Percentiles rank a stretch among this genome's conserved stretches.
These are phyloP conservation scores for Panus rudis DNA, from an alignment of 768 basidiomycete species.

Conservation along the genomic window DNA sequence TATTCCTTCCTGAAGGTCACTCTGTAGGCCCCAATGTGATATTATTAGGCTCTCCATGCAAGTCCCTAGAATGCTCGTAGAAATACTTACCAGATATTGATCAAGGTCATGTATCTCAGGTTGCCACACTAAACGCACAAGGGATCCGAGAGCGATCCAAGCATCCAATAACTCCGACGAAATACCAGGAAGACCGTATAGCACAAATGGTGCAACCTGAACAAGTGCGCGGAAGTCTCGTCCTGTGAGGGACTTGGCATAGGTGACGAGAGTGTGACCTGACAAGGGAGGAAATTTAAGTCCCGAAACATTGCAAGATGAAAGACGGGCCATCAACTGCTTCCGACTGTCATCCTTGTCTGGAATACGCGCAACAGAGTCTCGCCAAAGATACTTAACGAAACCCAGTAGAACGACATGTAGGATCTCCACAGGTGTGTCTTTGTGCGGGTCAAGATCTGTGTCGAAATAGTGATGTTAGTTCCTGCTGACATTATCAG, in stretches of 20 bases:
- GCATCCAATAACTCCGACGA: slow-evolving; percentile 17
- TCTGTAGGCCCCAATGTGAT: slow-evolving; percentile 2
- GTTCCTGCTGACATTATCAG: too few relatives aligned
- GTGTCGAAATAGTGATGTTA: neutral
- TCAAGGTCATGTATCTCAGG: slow-evolving; percentile 30
- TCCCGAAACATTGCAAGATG: slow-evolving; percentile 26
- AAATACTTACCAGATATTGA: slow-evolving; percentile 25
- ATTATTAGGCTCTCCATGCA: too few relatives aligned
- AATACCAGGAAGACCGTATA: slow-evolving; percentile 33
- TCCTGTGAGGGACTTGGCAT: slow-evolving; percentile 31
- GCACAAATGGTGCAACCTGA: slow-evolving; percentile 31
- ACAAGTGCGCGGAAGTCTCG: slow-evolving; percentile 23
- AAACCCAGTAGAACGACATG: slow-evolving; percentile 39
- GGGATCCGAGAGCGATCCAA: slow-evolving; percentile 28
- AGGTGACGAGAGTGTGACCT: slow-evolving; percentile 29
- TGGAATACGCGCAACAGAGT: slow-evolving; percentile 20
- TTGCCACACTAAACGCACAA: slow-evolving; percentile 34
- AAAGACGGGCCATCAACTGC: slow-evolving; percentile 21
- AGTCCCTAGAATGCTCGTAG: too few relatives aligned
- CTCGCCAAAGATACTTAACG: slow-evolving; percentile 44
- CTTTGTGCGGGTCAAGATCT: slow-evolving; percentile 36
- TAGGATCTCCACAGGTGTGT: slow-evolving; percentile 39
- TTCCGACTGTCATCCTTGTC: slow-evolving; percentile 21
- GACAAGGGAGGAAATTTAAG: slow-evolving; percentile 25
- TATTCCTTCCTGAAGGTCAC: slow-evolving; percentile 9